These are phyloP conservation scores for Strombidium stylifer DNA, from an alignment of 73 alveolate genomes.

Conservation along the genomic window DNA sequence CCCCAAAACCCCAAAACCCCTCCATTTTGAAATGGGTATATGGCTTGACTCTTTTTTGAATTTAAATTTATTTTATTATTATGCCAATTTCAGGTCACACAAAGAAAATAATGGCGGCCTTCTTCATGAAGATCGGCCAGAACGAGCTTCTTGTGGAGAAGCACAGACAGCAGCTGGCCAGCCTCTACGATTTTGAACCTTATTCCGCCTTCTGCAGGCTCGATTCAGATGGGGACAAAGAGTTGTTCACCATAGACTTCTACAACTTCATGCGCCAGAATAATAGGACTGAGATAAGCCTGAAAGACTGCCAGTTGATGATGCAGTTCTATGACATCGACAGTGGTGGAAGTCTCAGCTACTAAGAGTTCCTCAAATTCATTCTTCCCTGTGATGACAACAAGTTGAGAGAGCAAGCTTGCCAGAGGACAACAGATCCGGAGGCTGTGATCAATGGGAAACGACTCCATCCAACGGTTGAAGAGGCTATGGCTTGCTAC, in stretches of 20 bases:
- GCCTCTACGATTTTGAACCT: conserved; percentile 44
- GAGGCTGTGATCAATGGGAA: conserved; percentile 7
- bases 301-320: conserved; percentile 28
- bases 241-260: conserved; percentile 13
- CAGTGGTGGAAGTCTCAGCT: conserved; percentile 15
- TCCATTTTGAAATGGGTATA: too few relatives aligned
- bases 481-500: conserved; percentile 15
- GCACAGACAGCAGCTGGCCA: conserved; percentile 47
- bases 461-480: conserved; percentile 32
- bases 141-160: conserved; percentile 36
- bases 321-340: conserved; percentile 25
- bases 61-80: too few relatives aligned
- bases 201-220: conserved; percentile 41
- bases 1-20: too few relatives aligned
- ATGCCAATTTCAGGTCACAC: background rate
- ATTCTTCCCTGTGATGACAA: conserved; percentile 41
- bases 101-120: conserved; percentile 14
- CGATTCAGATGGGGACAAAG: conserved; percentile 19
- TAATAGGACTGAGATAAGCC: too few relatives aligned
- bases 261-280: too few relatives aligned
- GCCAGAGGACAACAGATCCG: conserved; percentile 18
- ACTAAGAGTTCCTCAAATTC: conserved; percentile 28
- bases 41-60: too few relatives aligned
- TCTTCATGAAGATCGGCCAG: conserved; percentile 37
- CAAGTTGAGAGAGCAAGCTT: too few relatives aligned